Evolutionary conservation across 306 rosid genomes (phyloP).

Genomic region (Prinsepia uniflora): DNA sequence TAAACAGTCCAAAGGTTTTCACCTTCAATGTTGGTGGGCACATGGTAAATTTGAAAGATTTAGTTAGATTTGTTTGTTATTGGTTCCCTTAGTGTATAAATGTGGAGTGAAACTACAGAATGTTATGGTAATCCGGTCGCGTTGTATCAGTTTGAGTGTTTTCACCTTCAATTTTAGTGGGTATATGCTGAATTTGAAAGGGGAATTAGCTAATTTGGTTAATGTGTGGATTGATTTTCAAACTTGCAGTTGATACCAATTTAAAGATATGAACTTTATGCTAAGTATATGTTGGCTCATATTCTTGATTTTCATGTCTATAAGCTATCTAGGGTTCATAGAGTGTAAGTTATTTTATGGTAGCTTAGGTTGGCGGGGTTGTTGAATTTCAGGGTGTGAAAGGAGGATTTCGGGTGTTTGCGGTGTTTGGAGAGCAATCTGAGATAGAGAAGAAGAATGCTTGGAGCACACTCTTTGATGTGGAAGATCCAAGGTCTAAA

Average conservation of each 20-base stretch:
- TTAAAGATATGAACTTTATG: neutral
- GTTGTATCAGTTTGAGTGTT: no score
- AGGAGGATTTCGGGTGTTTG: slow-evolving; percentile 69
- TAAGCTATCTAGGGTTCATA: neutral
- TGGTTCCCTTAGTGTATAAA: no score
- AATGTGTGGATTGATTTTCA: neutral
- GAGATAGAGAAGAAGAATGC: slow-evolving; percentile 58
- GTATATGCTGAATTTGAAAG: neutral
- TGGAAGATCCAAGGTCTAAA: slow-evolving; percentile 90
- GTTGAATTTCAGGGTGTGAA: slow-evolving; percentile 58
- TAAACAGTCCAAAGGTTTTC: no score
- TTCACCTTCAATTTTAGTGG: neutral
- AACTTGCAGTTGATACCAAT: neutral
- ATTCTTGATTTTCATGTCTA: neutral
- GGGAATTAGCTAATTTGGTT: neutral
- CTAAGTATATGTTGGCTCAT: neutral
- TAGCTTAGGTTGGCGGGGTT: slow-evolving; percentile 18
- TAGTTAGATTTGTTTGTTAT: no score
- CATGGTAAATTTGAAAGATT: no score
- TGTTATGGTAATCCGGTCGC: no score
- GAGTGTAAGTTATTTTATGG: neutral
- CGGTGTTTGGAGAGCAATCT: slow-evolving; percentile 68
- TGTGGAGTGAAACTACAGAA: no score
- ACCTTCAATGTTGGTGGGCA: no score
- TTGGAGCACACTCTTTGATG: slow-evolving; percentile 89